These are phyloP conservation scores for Lodderomyces pseudojiufengensis DNA, from an alignment of 1,139 yeast genomes.

Conservation along the genomic window DNA sequence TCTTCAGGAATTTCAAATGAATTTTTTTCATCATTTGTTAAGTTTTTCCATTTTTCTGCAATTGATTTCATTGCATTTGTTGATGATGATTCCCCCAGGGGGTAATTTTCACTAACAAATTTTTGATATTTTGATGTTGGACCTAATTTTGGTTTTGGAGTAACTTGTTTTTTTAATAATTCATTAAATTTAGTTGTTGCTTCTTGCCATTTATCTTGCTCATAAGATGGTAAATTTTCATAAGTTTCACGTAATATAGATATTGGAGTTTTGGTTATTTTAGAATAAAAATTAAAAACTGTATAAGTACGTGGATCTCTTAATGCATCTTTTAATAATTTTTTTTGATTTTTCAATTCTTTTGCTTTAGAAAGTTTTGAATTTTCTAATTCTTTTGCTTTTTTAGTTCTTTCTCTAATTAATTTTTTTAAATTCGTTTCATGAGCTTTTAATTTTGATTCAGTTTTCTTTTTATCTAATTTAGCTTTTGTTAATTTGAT, in stretches of 20 bases:
- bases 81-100: constrained; percentile 22
- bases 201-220: constrained; percentile 22
- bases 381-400: constrained; percentile 13
- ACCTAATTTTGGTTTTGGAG: constrained; percentile 38
- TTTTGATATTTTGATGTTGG: constrained; percentile 31
- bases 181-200: constrained; percentile 29
- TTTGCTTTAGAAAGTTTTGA: constrained; percentile 12
- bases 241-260: constrained; percentile 9
- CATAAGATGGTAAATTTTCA: constrained; percentile 19
- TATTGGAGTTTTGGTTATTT: constrained; percentile 16
- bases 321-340: constrained; percentile 9
- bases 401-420: constrained; percentile 22
- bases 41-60: constrained; percentile 28
- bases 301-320: constrained; percentile 4
- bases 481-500: background rate
- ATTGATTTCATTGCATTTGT: constrained; percentile 26
- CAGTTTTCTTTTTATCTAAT: background rate
- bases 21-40: constrained; percentile 28
- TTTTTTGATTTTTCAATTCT: constrained; percentile 12
- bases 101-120: constrained; percentile 29
- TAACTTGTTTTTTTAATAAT: constrained; percentile 21
- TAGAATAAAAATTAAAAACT: constrained; percentile 11
- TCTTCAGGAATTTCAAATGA: constrained; percentile 21
- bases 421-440: constrained; percentile 14
- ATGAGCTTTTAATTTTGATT: constrained; percentile 3